A percentile compares a stretch with the other conserved stretches of the same genome.
These are phyloP conservation scores for Cyberlindnera mrakii DNA, from an alignment of 805 yeast genomes.

Conservation along the genomic window DNA sequence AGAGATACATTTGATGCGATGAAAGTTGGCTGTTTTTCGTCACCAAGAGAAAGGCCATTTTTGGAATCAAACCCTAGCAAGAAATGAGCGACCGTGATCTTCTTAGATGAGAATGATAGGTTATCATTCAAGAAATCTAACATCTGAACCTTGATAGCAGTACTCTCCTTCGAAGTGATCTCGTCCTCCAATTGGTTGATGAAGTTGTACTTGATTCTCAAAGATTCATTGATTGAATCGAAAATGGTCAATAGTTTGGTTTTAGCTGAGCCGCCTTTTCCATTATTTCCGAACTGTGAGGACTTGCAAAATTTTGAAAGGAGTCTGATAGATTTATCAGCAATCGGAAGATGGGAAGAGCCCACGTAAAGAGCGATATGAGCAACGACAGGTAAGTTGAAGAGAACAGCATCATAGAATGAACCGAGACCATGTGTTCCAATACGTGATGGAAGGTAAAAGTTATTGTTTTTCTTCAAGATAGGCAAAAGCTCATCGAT, in stretches of 20 bases:
- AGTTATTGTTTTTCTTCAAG: slow-evolving; percentile 32
- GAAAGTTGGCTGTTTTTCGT: slow-evolving; percentile 39
- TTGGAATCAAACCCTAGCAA: slow-evolving; percentile 65
- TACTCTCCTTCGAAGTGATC: slow-evolving; percentile 31
- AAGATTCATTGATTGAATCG: slow-evolving; percentile 73
- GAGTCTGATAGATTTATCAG: slow-evolving; percentile 47
- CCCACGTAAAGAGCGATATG: slow-evolving; percentile 75
- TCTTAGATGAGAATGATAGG: slow-evolving; percentile 35
- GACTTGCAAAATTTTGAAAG: slow-evolving; percentile 45
- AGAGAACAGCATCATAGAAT: slow-evolving; percentile 66
- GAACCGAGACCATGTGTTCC: slow-evolving; percentile 59
- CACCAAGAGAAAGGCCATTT: slow-evolving; percentile 45
- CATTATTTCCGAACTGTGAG: slow-evolving; percentile 36
- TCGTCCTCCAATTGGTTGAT: slow-evolving; percentile 57
- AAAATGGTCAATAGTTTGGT: slow-evolving; percentile 65
- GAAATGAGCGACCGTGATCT: slow-evolving; percentile 61
- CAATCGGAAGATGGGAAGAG: slow-evolving; percentile 41
- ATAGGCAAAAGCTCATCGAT: slow-evolving; percentile 48
- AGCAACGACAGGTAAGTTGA: slow-evolving; percentile 65
- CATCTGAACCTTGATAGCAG: slow-evolving; percentile 49
- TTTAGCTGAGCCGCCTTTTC: slow-evolving; percentile 29
- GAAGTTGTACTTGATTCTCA: slow-evolving; percentile 65
- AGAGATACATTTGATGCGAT: slow-evolving; percentile 50
- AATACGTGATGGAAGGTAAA: slow-evolving; percentile 26
- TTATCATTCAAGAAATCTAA: slow-evolving; percentile 51